Percentiles rank a stretch among this genome's conserved stretches.
phyloP scores from a whole-genome alignment of 1,139 yeast species.

The Petasospora rhodanensis region DNA sequence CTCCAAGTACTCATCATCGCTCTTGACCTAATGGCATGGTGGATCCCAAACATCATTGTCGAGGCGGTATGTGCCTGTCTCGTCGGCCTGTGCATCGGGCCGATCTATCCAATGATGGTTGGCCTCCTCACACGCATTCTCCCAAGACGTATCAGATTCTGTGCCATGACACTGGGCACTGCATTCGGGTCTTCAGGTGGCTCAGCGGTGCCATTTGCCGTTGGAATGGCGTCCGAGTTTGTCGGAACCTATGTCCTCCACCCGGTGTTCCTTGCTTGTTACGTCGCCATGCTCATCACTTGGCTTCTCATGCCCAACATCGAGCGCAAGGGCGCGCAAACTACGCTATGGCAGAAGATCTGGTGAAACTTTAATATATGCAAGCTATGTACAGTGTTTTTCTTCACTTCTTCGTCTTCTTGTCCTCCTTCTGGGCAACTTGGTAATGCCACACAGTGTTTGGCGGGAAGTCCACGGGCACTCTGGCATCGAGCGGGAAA shows the following conservation, averaged over 20 bases:
- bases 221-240: conserved; percentile 47
- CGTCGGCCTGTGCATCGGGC: conserved; percentile 49
- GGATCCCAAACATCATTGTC: conserved; percentile 35
- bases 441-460: conserved; percentile 75
- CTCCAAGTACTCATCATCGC: conserved; percentile 33
- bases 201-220: conserved; percentile 51
- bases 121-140: conserved; percentile 41
- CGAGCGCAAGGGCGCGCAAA: conserved; percentile 23
- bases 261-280: conserved; percentile 44
- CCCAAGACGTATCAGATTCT: conserved; percentile 50
- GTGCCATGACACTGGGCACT: conserved; percentile 48
- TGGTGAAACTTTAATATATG: conserved; percentile 17
- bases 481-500: conserved; percentile 75
- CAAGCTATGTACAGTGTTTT: conserved; percentile 3
- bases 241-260: conserved; percentile 51
- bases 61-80: conserved; percentile 43
- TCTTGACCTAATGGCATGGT: conserved; percentile 43
- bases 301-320: conserved; percentile 47
- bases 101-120: conserved; percentile 51
- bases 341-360: conserved; percentile 19
- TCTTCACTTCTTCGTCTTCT: conserved; percentile 3
- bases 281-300: conserved; percentile 32
- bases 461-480: conserved; percentile 93
- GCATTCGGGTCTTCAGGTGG: conserved; percentile 63
- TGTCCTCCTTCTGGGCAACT: conserved; percentile 9